Evolutionary conservation across 768 basidiomycete species (phyloP).

Genomic region (Kwoniella newhampshirensis): DNA sequence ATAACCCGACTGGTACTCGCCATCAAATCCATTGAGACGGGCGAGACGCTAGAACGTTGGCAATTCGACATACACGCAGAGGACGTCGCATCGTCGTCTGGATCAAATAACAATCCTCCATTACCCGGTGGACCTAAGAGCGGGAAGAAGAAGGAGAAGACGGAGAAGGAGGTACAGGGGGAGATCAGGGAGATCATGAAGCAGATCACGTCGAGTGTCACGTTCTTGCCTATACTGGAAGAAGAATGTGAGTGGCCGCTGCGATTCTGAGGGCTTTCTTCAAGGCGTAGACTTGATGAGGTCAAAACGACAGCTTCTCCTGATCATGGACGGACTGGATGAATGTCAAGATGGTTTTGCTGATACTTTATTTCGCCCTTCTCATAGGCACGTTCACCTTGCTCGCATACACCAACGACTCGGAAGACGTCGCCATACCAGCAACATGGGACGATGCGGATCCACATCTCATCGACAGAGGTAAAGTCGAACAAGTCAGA

Average conservation of each 20-base stretch:
- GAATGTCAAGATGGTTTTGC: too few relatives aligned
- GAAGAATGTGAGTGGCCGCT: constrained; percentile 59
- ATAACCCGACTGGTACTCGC: constrained; percentile 93
- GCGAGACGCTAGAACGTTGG: constrained; percentile 92
- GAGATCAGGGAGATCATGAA: constrained; percentile 98
- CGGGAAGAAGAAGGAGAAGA: constrained; percentile 53
- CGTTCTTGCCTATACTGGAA: constrained; percentile 91
- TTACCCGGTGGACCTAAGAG: constrained; percentile 8
- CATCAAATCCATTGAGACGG: constrained; percentile 91
- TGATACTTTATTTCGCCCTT: too few relatives aligned
- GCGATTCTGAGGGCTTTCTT: neutral
- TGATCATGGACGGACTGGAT: too few relatives aligned
- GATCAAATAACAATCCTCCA: constrained; percentile 14
- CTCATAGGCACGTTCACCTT: constrained; percentile 83
- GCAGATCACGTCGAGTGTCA: constrained; percentile 95
- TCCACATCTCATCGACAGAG: constrained; percentile 84
- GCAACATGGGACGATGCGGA: constrained; percentile 97
- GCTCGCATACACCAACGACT: constrained; percentile 76
- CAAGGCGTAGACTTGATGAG: too few relatives aligned
- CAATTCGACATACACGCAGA: constrained; percentile 84
- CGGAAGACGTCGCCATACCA: constrained; percentile 85
- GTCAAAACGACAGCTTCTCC: too few relatives aligned
- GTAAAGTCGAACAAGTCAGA: constrained; percentile 72
- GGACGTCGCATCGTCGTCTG: constrained; percentile 19
- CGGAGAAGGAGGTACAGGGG: constrained; percentile 76